Base-by-base conservation (phyloP, 805 yeast genomes). In the Saccharomyces paradoxus region DNA sequence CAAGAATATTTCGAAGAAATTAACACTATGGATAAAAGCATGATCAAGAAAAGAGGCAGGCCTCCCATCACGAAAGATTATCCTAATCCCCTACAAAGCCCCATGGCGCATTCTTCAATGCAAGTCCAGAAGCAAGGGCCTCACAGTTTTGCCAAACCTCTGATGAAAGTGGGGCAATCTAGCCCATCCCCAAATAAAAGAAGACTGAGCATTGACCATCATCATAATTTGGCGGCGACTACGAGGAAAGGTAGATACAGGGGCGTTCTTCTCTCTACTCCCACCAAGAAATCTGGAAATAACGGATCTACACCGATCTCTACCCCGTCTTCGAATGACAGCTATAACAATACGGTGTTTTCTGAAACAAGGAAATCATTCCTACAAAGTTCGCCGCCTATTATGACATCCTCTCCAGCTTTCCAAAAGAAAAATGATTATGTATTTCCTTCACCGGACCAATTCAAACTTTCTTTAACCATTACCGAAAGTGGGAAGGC, bases 91-190 rank as follows among this genome's bases (percentile, higher is more conserved):
- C 56, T 69, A 61, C 63, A 68, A 51, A 63, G 69, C 14, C 74
- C 74, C 22, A 69, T 70, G 72, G 74, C 74, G 3, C 64, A 63
- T 26, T 65, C 72, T 1, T 70, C 74, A 1, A 46, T 66, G 53
- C 62, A 64, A 50, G 69, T 70, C 30, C 71, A 69, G 46, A 66
- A 56, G 52, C 71, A 64, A 46, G 65, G 59, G 48, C 57, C 66
- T 13, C 62, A 62, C 22, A 59, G 58, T 22, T 67, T 65, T 46
- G 58, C 68, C 2, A 66, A 68, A 52, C 72, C 72, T 14, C 55
- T 63, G 50, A 70, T 69, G 74, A 68, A 68, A 55, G 67, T 70
- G 1, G 69, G 67, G n/a, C 55, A 60, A 30, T 52, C 59, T 48
- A 64, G 63, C 9, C 63, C 66, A 6, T 63, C 65, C n/a, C 65